Percentiles rank a stretch among this genome's conserved stretches.
These are phyloP conservation scores for Carex arenaria DNA, from an alignment of 202 grass and related monocot species.

Conservation along the genomic window DNA sequence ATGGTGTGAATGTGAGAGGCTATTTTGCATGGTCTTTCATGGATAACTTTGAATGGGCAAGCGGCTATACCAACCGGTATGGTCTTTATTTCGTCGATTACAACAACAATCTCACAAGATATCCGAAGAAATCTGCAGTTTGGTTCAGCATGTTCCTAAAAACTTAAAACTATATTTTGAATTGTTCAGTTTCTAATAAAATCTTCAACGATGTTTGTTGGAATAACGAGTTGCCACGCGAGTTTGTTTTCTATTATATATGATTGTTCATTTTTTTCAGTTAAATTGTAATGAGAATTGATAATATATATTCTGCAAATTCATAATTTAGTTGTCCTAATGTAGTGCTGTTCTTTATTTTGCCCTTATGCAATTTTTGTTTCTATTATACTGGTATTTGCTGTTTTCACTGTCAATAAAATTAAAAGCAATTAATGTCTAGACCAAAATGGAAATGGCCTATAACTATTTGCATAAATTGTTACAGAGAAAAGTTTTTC, in stretches of 20 bases:
- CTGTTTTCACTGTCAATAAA: not conserved
- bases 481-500: not conserved
- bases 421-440: not conserved
- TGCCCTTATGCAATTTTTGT: not conserved
- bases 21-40: slow-evolving; percentile 45
- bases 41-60: slow-evolving; percentile 50
- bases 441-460: not conserved
- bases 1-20: slow-evolving; percentile 31
- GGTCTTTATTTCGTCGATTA: slow-evolving; percentile 39
- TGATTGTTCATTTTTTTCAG: not conserved
- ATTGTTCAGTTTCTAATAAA: not conserved
- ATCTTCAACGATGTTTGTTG: not conserved
- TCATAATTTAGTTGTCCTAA: not conserved
- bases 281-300: not conserved
- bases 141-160: slow-evolving; percentile 37
- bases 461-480: not conserved
- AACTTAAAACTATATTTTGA: not conserved
- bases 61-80: slow-evolving; percentile 26
- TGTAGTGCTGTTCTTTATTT: too few species aligned
- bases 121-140: slow-evolving; percentile 40
- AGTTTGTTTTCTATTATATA: not conserved
- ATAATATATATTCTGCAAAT: not conserved
- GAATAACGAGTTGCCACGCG: not conserved
- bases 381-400: not conserved
- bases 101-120: slow-evolving; percentile 25